Conservation (phyloP, 2,329 filamentous ascomycete genomes). For the Venturia carpophila region DNA sequence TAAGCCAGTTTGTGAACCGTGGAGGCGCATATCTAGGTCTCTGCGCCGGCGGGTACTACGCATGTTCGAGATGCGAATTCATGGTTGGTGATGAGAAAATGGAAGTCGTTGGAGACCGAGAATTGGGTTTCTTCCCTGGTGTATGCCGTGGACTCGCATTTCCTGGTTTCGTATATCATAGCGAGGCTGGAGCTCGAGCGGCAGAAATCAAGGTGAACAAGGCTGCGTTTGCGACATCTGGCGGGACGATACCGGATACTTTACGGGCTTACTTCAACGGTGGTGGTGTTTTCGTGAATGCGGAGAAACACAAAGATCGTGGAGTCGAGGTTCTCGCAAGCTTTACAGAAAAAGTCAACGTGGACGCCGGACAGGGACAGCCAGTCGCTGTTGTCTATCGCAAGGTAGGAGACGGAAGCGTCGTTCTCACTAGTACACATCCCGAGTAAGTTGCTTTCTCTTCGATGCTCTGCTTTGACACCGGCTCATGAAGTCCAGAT, state of each 20-base stretch:
- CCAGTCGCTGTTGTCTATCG: conserved; percentile 73
- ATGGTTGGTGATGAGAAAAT: conserved; percentile 74
- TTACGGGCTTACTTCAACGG: conserved; percentile 88
- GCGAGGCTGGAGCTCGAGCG: conserved; percentile 74
- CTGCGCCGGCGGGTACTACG: conserved; percentile 94
- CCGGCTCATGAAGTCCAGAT: conserved; percentile 46
- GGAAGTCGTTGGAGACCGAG: conserved; percentile 77
- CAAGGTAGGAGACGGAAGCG: conserved; percentile 71
- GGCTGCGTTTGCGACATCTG: conserved; percentile 43
- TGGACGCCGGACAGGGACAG: conserved; percentile 63
- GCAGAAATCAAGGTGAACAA: conserved; percentile 58
- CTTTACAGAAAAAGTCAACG: conserved; percentile 65
- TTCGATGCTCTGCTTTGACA: conserved; percentile 12
- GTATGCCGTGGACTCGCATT: conserved; percentile 81
- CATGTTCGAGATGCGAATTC: conserved; percentile 73
- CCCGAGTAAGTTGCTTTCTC: conserved; percentile 61
- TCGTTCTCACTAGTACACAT: conserved; percentile 78
- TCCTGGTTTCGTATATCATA: conserved; percentile 80
- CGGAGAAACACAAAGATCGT: conserved; percentile 50
- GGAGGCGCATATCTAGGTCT: conserved; percentile 85
- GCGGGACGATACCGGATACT: conserved; percentile 47
- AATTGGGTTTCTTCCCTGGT: conserved; percentile 83
- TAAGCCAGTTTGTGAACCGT: conserved; percentile 74
- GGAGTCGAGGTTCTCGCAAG: conserved; percentile 76
- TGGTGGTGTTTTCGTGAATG: conserved; percentile 85